phyloP scores from a whole-genome alignment of 805 yeast genomes.

The Candida incommunis region DNA sequence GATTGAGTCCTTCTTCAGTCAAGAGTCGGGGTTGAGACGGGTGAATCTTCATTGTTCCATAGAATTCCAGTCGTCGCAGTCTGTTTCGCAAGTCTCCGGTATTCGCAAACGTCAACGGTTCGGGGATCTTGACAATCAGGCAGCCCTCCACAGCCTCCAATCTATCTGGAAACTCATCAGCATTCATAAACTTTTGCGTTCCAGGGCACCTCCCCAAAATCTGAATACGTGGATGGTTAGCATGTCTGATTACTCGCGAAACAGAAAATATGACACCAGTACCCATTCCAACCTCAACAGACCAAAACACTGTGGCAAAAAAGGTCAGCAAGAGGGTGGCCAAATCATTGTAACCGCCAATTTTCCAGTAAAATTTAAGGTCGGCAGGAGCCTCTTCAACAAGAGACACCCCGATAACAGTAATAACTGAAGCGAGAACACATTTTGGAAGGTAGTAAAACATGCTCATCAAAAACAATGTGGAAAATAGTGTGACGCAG shows the following conservation, averaged over 20 bases:
- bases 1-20: conserved; percentile 34
- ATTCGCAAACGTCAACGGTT: conserved; percentile 80
- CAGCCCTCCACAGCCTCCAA: conserved; percentile 51
- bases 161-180: conserved; percentile 39
- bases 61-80: conserved; percentile 54
- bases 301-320: conserved; percentile 47
- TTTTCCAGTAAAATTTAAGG: conserved; percentile 52
- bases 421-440: conserved; percentile 65
- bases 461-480: conserved; percentile 41
- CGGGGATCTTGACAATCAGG: conserved; percentile 68
- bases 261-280: conserved; percentile 77
- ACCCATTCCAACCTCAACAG: conserved; percentile 81
- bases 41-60: conserved; percentile 61
- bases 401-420: conserved; percentile 60
- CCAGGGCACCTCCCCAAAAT: conserved; percentile 58
- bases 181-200: conserved; percentile 50
- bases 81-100: conserved; percentile 60
- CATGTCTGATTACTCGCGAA: conserved; percentile 63
- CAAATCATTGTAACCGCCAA: conserved; percentile 67
- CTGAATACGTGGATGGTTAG: conserved; percentile 73
- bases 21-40: conserved; percentile 50
- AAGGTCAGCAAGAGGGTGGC: conserved; percentile 54
- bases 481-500: conserved; percentile 50
- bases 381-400: conserved; percentile 80
- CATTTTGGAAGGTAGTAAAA: conserved; percentile 69